A percentile compares a stretch with the other conserved stretches of the same genome.
Conservation (phyloP, 2,329 filamentous ascomycete genomes). For the Paraphaeosphaeria sporulosa region DNA sequence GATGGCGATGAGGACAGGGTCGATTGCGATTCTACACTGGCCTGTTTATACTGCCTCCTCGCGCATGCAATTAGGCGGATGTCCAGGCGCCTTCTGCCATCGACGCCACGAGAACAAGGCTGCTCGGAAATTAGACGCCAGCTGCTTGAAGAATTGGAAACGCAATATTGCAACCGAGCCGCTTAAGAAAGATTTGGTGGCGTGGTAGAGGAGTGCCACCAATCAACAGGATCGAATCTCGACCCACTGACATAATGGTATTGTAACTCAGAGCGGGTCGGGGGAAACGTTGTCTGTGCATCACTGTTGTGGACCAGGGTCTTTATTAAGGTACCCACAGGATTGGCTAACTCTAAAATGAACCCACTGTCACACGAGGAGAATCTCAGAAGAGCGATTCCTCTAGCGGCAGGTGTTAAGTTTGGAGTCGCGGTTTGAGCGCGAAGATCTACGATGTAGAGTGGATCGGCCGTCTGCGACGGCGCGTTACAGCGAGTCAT, state of each 20-base stretch:
- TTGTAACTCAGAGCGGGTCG: not conserved
- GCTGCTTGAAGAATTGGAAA: not conserved
- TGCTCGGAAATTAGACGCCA: conserved; percentile 5
- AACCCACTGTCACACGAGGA: not conserved
- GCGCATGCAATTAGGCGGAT: not conserved
- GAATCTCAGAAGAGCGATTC: not conserved
- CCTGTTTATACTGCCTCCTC: conserved; percentile 2
- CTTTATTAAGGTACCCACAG: conserved; percentile 3
- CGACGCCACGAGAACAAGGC: not conserved
- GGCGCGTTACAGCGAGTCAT: not conserved
- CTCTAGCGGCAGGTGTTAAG: not conserved
- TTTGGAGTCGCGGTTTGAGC: not conserved
- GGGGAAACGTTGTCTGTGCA: conserved; percentile 3
- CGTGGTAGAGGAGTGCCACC: not conserved
- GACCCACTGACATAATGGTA: not conserved
- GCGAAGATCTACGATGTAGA: not conserved
- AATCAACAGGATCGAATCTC: not conserved
- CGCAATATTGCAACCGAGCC: not conserved
- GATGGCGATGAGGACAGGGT: not conserved
- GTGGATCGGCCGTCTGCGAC: not conserved
- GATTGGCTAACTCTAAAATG: conserved; percentile 2
- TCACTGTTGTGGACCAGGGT: not conserved
- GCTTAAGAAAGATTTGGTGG: not conserved
- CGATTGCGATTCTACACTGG: not conserved
- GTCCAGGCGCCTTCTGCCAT: not conserved